Evolutionary conservation across 305 asterid genomes (phyloP), one percentile per base, ranked within the genome.

Genomic region (Salvia sclarea): DNA sequence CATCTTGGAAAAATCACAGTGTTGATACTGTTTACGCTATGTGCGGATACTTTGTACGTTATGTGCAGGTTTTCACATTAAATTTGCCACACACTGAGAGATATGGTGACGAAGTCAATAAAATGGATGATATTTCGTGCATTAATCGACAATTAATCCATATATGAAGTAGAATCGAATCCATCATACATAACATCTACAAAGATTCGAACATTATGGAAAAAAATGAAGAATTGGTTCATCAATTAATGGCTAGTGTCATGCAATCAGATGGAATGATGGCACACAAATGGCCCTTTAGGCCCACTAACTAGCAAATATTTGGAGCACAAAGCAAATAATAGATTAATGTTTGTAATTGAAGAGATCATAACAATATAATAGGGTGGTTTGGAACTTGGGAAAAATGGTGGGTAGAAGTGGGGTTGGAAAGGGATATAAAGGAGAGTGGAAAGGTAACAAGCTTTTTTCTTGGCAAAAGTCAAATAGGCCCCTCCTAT

Each of bases 361-460:
- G 94, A 91, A 86, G 98, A 84, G 91, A 91, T 87, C 67, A 91
- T 89, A 84, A 82, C 84, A 79, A 79, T 80, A 86, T 81, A 38
- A 78, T 78, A 54, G 76, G 88, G 78, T 68, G 71, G 78, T 82
- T 84, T 73, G 85, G 87, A 79, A 85, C 82, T 84, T 77, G 85
- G 84, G 85, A 76, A 79, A 71, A 80, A 74, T 76, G 88, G 91
- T 82, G 89, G 95, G 89, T 84, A 73, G 86, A 69, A 73, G 90
- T 83, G 91, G 93, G 88, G 88, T 80, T 79, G 73, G 79, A 74
- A 80, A 80, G 43, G 24, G 78, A 64, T 30, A 14, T n/a, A 72
- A 79, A 80, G 50, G 45, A 14, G 75, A 74, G 81, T 81, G 84
- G 88, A 84, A 78, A 91, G 97, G 95, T 84, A 31, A 80, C 79